Percentiles rank a stretch among this genome's conserved stretches.
phyloP scores from a whole-genome alignment of 225 moss, liverwort and hornwort genomes.

The Climacium dendroides region DNA sequence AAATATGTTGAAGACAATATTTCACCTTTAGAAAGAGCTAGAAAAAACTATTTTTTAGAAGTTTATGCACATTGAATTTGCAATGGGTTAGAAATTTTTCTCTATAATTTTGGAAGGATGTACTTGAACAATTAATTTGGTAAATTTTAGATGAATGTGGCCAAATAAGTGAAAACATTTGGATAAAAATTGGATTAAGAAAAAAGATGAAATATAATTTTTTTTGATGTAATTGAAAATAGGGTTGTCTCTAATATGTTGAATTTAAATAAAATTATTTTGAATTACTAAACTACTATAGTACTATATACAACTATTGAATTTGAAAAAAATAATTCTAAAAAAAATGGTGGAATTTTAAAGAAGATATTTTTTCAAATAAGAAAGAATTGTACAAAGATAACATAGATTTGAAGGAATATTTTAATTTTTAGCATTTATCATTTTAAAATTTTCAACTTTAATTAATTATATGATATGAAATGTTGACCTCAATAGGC shows the following conservation, averaged over 20 bases:
- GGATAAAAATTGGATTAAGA: not conserved
- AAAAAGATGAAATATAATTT: not conserved
- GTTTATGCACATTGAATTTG: not conserved
- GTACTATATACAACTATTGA: rapidly evolving
- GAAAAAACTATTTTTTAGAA: no score
- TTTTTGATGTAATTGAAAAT: not conserved
- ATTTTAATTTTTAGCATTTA: not conserved
- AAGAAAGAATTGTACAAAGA: not conserved
- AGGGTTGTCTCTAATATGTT: rapidly evolving
- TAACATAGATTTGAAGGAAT: not conserved
- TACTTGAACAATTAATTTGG: no score
- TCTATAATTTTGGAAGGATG: not conserved
- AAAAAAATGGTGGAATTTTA: not conserved
- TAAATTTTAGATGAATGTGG: not conserved
- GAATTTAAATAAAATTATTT: not conserved
- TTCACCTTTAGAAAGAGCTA: no score
- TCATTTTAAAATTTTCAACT: not conserved
- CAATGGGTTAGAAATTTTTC: not conserved
- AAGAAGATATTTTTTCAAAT: not conserved
- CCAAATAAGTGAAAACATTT: not conserved
- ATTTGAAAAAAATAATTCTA: not conserved
- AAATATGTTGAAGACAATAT: no score
- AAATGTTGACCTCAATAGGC: rapidly evolving
- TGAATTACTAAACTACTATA: not conserved
- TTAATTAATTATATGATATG: not conserved